phyloP scores from a whole-genome alignment of 2,329 filamentous ascomycete species.

The Pseudogymnoascus sp. region DNA sequence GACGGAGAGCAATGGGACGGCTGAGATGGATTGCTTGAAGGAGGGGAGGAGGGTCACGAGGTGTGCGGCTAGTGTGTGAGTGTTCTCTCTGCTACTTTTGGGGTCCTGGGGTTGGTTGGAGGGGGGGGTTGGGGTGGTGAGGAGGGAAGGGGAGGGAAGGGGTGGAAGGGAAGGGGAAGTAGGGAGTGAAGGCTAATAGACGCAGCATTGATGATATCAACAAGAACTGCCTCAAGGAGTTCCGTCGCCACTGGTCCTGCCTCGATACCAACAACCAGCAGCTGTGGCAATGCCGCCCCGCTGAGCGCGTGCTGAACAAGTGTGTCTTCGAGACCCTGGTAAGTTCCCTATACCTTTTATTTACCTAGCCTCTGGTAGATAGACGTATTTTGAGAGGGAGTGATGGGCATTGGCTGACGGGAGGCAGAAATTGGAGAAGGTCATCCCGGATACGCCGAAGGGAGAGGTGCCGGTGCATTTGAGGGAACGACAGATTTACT shows the following conservation, averaged over 20 bases:
- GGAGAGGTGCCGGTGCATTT: constrained; percentile 67
- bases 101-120: constrained; percentile 33
- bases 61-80: constrained; percentile 89
- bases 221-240: constrained; percentile 84
- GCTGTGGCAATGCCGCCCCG: constrained; percentile 85
- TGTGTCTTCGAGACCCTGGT: constrained; percentile 96
- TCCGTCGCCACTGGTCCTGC: constrained; percentile 90
- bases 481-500: constrained; percentile 50
- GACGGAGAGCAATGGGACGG: constrained; percentile 80
- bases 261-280: constrained; percentile 97
- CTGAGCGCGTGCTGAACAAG: constrained; percentile 84
- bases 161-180: neutral
- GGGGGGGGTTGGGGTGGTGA: neutral
- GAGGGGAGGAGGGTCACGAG: constrained; percentile 94
- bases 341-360: constrained; percentile 32
- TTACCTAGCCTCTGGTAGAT: neutral
- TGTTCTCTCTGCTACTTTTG: constrained; percentile 2
- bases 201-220: constrained; percentile 90
- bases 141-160: neutral
- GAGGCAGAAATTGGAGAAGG: constrained; percentile 70
- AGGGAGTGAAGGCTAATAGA: neutral
- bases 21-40: constrained; percentile 90
- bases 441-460: constrained; percentile 64
- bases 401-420: neutral
- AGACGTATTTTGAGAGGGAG: neutral